Base-by-base conservation (phyloP, 2,329 filamentous ascomycete genomes). In the Cercospora sesami region DNA sequence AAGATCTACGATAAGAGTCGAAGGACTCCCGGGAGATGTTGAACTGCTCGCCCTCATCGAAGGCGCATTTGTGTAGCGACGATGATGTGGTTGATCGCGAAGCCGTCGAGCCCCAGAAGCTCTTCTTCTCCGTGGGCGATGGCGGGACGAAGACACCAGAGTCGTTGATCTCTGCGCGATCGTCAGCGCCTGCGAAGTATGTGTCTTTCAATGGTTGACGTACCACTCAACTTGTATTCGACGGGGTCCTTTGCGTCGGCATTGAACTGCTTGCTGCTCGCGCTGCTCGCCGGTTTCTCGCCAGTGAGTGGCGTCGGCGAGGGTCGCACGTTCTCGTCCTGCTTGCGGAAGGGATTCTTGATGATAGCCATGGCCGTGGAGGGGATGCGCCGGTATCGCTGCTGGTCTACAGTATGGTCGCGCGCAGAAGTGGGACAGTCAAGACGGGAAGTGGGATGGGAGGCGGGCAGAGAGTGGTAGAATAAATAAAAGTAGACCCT, bases 1-100 rank as follows among this genome's bases (percentile, higher is more conserved):
- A 98, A 71, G 94, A 97, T 75, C 95, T 89, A 71, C 95, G 87
- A 81, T 98, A 98, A 3, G 94, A 97, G 79, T 98, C 95, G 77
- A 98, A 98, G 1, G 94, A 97, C 81, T 98, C 95, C 75, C 94
- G 88, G 42, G 94, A 97, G 78, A 98, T 98, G 71, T 91, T 93
- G 79, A 98, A 98, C 14, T 91, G 93, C 78, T 98, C 94, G 74
- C 93, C 94, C 70, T 96, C 93, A 75, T 89, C 89, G 68, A 92
- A 83, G 74, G 90, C 87, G 77, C 86, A 88, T 66, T 87, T 83
- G 77, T 88, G 86, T 71, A 87, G 86, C 31, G 82, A 84, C 23
- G 82, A 87, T 63, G 75, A 73, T 66, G 79, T 83, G 18, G 82
- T 83, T 45, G 86, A 84, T 68, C 82, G 82, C 39, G 81, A 83